Conservation (phyloP, 208 protist genomes). For the Trypanosoma mega region DNA sequence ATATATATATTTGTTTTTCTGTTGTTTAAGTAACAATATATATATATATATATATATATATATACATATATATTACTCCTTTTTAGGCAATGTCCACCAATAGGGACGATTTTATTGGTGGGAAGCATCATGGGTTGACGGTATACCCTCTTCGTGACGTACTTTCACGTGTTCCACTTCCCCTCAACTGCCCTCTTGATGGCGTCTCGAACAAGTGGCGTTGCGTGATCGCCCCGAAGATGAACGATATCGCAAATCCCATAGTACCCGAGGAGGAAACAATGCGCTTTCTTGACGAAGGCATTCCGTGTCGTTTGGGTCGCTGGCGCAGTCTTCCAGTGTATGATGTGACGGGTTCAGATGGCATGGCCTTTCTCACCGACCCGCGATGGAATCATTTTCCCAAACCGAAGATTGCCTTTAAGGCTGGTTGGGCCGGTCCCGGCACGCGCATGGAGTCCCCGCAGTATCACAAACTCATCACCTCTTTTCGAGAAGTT, state of each 20-base stretch:
- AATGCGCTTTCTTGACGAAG: slow-evolving; percentile 53
- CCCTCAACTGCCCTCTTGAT: slow-evolving; percentile 29
- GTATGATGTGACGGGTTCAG: slow-evolving; percentile 34
- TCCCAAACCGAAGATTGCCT: slow-evolving; percentile 77
- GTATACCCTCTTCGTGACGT: slow-evolving; percentile 71
- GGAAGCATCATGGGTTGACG: slow-evolving; percentile 27
- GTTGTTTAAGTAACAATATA: no score
- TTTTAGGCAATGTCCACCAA: background rate
- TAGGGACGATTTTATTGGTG: background rate
- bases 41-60: no score
- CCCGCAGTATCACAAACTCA: slow-evolving; percentile 67
- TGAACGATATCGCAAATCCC: slow-evolving; percentile 6
- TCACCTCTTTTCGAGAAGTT: slow-evolving; percentile 76
- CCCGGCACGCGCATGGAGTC: slow-evolving; percentile 74
- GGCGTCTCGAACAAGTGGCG: slow-evolving; percentile 78
- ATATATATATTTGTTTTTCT: slow-evolving; percentile 11
- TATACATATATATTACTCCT: no score
- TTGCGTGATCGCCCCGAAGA: slow-evolving; percentile 67
- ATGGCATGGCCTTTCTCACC: slow-evolving; percentile 59
- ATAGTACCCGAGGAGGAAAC: slow-evolving; percentile 31
- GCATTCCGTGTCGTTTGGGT: slow-evolving; percentile 52
- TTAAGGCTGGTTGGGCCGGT: slow-evolving; percentile 74
- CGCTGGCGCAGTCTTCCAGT: slow-evolving; percentile 24
- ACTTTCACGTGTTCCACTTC: slow-evolving; percentile 53
- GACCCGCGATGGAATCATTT: slow-evolving; percentile 58